Evolutionary conservation across 202 grass and related monocot genomes (phyloP).

Genomic region (Musa balbisiana): DNA sequence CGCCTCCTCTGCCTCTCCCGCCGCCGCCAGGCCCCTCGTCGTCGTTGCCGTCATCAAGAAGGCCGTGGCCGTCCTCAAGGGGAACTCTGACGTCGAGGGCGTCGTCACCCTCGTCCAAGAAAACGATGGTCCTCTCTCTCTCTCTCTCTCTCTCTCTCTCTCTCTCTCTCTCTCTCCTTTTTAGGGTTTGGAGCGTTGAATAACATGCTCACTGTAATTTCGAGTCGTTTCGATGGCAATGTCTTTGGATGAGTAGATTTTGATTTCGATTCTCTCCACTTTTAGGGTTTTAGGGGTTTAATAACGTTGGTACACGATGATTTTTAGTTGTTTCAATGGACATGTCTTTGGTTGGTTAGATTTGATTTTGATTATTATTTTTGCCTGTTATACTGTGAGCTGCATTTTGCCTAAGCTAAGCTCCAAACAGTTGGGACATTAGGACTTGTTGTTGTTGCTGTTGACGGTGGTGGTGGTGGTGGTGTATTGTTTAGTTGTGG

Average conservation of each 20-base stretch:
- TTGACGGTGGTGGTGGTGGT: no score
- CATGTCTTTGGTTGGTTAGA: background rate
- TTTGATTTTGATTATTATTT: background rate
- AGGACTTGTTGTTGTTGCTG: no score
- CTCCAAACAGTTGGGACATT: no score
- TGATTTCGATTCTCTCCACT: background rate
- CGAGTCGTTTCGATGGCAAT: background rate
- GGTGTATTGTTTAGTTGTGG: background rate
- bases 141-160: background rate
- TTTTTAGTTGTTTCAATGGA: background rate
- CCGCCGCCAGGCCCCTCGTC: slow-evolving; percentile 29
- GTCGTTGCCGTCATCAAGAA: slow-evolving; percentile 36
- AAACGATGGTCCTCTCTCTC: slow-evolving; percentile 38
- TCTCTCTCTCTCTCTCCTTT: background rate
- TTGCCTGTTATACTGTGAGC: background rate
- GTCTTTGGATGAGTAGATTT: background rate
- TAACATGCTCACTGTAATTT: background rate
- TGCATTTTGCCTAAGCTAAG: background rate
- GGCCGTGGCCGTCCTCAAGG: slow-evolving; percentile 29
- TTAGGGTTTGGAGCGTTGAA: background rate
- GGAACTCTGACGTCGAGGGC: slow-evolving; percentile 71
- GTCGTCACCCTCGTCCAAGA: slow-evolving; percentile 79
- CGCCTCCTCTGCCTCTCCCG: background rate
- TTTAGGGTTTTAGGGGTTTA: background rate
- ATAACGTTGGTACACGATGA: no score